Evolutionary conservation across 139 green algal genomes (phyloP), one percentile per base, ranked within the genome.

Genomic region (Chlamydomonas sp.): DNA sequence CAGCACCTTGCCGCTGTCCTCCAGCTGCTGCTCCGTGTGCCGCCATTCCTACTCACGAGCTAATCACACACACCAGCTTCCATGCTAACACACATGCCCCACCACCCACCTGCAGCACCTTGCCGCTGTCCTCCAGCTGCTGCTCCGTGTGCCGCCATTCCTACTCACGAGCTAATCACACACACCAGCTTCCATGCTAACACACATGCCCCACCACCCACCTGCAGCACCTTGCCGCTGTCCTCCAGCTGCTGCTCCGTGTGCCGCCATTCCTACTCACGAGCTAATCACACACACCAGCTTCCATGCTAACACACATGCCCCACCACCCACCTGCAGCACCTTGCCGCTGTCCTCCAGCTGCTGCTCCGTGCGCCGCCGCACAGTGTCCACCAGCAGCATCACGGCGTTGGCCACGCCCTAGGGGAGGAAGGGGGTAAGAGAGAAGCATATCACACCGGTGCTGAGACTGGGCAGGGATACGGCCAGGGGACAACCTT

Each of bases 301-400:
- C 69, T 9, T 3, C 63, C n/a, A 5, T 63, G 7, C 67, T 66
- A 15, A 15, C 57, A 78, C 58, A 4, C 17, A n/a, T 31, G 9
- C 18, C 60, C 2, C 5, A 31, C 18, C 63, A 59, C 61, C 16
- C 60, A 89, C 83, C 83, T 89, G 91, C 87, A 95, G 90, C 20
- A 97, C 79, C 20, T 84, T 83, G 58, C 89, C 89, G 79, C 94
- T 96, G 86, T 96, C 90, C 17, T 82, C 87, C 57, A 98, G 91
- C 89, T 98, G 93, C 71, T 92, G 79, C 88, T 98, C 94, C 14
- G 94, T 97, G 18, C 92, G 89, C 73, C 94, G 90, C 31, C 98
- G 93, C 63, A 98, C 93, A 1, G 93, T 86, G 76, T 99, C 96
- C 66, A 98, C 93, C 61, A 99, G 89, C 76, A 94, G 86, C 97